Conservation (phyloP, 129 eudicot genomes). For the Chrysanthemum makinoi region DNA sequence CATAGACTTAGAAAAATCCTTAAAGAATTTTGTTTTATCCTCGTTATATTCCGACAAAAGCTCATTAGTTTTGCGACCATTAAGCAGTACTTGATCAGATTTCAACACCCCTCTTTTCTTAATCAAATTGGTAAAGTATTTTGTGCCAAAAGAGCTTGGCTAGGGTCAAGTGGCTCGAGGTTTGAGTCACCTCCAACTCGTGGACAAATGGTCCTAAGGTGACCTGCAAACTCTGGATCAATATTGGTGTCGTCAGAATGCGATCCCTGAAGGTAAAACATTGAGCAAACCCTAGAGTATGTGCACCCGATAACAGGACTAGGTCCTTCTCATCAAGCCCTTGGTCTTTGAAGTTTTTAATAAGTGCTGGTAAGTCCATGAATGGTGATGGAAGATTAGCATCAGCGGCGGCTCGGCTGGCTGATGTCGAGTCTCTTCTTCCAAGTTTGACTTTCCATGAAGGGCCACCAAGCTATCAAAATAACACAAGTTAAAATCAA, state of each 20-base stretch:
- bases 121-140: slow-evolving; percentile 34
- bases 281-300: slow-evolving; percentile 28
- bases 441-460: slow-evolving; percentile 37
- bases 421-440: slow-evolving; percentile 42
- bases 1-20: slow-evolving; percentile 40
- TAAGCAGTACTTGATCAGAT: slow-evolving; percentile 37
- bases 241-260: slow-evolving; percentile 26
- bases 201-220: slow-evolving; percentile 30
- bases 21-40: neutral
- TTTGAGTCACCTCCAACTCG: slow-evolving; percentile 20
- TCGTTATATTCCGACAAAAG: slow-evolving; percentile 25
- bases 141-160: slow-evolving; percentile 23
- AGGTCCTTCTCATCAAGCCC: slow-evolving; percentile 51
- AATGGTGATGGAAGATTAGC: slow-evolving; percentile 31
- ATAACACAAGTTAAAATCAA: neutral
- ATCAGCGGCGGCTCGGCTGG: slow-evolving; percentile 30
- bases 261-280: slow-evolving; percentile 27
- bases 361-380: slow-evolving; percentile 27
- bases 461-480: slow-evolving; percentile 40
- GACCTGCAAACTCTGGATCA: slow-evolving; percentile 21
- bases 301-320: slow-evolving; percentile 63
- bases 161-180: slow-evolving; percentile 37
- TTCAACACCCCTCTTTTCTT: slow-evolving; percentile 30
- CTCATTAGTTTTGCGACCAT: slow-evolving; percentile 25
- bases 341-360: slow-evolving; percentile 30